phyloP scores from a whole-genome alignment of 2,329 filamentous ascomycete species.

The Sporothrix globosa region DNA sequence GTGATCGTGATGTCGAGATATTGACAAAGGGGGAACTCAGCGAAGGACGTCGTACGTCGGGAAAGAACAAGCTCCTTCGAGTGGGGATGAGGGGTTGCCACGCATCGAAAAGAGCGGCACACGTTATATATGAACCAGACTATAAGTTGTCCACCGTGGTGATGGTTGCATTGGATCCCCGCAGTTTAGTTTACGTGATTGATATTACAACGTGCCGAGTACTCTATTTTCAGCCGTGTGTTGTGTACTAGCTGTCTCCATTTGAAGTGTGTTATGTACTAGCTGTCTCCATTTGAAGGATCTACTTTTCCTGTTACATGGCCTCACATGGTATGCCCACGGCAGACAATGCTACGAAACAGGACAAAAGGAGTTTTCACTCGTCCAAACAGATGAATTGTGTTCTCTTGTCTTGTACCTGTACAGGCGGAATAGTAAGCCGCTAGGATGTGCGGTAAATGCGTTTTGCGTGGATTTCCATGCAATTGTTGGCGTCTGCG shows the following conservation, averaged over 20 bases:
- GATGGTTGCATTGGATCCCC: conserved; percentile 25
- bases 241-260: background rate
- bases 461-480: background rate
- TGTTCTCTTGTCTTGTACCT: no score
- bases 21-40: background rate
- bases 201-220: background rate
- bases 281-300: no score
- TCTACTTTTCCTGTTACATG: background rate
- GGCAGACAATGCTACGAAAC: conserved; percentile 2
- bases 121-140: background rate
- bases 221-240: no score
- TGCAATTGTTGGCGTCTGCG: background rate
- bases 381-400: background rate
- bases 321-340: background rate
- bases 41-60: background rate
- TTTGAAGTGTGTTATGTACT: no score
- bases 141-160: background rate
- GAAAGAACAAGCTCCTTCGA: background rate
- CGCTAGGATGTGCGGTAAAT: conserved; percentile 8
- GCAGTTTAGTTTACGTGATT: conserved; percentile 16
- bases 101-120: conserved; percentile 11
- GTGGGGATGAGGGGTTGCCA: conserved; percentile 14
- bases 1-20: background rate
- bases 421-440: background rate
- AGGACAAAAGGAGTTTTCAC: background rate